Evolutionary conservation across 495 filamentous ascomycete genomes (phyloP).

Genomic region (Neurospora sp.): DNA sequence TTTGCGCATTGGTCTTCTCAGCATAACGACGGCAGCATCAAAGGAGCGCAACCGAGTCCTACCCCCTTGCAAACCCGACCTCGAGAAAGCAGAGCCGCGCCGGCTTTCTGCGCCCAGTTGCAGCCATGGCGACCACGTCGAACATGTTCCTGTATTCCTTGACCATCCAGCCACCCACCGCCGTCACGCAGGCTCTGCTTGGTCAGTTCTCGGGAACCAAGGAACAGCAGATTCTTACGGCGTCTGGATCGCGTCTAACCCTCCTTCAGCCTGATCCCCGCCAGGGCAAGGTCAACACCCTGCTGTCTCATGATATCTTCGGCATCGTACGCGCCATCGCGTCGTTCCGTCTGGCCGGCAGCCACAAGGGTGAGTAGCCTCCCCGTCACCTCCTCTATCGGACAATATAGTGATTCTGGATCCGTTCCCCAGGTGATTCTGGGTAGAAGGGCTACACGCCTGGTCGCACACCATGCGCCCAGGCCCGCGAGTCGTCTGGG

Average conservation of each 20-base stretch:
- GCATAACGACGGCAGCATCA: neutral
- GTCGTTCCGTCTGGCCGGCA: constrained; percentile 83
- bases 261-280: constrained; percentile 78
- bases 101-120: constrained; percentile 39
- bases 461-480: constrained; percentile 8
- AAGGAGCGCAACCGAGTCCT: neutral
- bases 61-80: neutral
- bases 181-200: constrained; percentile 78
- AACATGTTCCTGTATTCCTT: constrained; percentile 97
- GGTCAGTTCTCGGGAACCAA: constrained; percentile 91
- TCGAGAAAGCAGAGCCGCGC: constrained; percentile 31
- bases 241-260: constrained; percentile 79
- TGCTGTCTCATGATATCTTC: constrained; percentile 88
- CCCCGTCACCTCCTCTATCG: constrained; percentile 27
- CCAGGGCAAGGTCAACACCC: constrained; percentile 72
- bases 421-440: constrained; percentile 42
- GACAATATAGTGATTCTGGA: constrained; percentile 91
- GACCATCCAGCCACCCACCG: constrained; percentile 83
- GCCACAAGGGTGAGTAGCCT: constrained; percentile 80
- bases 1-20: neutral
- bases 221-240: constrained; percentile 93
- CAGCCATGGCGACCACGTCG: constrained; percentile 87
- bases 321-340: constrained; percentile 84
- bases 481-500: constrained; percentile 13
- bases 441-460: constrained; percentile 7